A percentile compares a stretch with the other conserved stretches of the same genome.
These are phyloP conservation scores for Marasmius fiardii DNA, from an alignment of 1,284 basidiomycete genomes.

Conservation along the genomic window DNA sequence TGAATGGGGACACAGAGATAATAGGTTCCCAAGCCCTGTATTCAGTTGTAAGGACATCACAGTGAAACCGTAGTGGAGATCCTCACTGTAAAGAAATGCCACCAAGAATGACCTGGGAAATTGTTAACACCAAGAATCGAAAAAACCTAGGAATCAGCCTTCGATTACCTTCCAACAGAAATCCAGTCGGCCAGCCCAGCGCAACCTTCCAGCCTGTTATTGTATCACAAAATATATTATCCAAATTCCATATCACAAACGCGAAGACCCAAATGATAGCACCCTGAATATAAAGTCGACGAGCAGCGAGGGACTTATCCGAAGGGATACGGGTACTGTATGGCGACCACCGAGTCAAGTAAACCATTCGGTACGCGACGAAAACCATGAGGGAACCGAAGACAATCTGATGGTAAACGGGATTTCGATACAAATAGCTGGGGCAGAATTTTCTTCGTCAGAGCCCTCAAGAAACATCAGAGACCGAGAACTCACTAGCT, in stretches of 20 bases:
- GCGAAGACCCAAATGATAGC: constrained; percentile 48
- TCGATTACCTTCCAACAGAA: constrained; percentile 54
- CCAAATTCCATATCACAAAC: constrained; percentile 65
- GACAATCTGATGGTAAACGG: constrained; percentile 62
- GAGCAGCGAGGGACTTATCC: constrained; percentile 35
- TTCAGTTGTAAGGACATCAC: not conserved
- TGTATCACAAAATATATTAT: constrained; percentile 58
- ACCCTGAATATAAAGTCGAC: constrained; percentile 42
- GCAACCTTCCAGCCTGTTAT: constrained; percentile 51
- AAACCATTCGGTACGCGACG: constrained; percentile 40
- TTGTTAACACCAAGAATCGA: not conserved
- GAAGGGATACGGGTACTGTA: constrained; percentile 37
- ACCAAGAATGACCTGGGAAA: constrained; percentile 60
- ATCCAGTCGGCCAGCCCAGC: constrained; percentile 61
- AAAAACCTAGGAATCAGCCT: not conserved
- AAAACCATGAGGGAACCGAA: constrained; percentile 51
- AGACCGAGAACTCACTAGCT: constrained; percentile 48
- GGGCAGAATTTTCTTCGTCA: constrained; percentile 4
- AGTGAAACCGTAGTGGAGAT: constrained; percentile 1
- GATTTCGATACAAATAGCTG: constrained; percentile 57
- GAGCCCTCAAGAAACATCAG: not conserved
- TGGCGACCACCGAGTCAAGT: constrained; percentile 43
- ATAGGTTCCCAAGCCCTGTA: constrained; percentile 53
- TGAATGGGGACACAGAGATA: constrained; percentile 57
- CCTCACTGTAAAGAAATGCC: constrained; percentile 62